Conservation (phyloP, 2,329 filamentous ascomycete species). For the Teratosphaeriaceae sp. region DNA sequence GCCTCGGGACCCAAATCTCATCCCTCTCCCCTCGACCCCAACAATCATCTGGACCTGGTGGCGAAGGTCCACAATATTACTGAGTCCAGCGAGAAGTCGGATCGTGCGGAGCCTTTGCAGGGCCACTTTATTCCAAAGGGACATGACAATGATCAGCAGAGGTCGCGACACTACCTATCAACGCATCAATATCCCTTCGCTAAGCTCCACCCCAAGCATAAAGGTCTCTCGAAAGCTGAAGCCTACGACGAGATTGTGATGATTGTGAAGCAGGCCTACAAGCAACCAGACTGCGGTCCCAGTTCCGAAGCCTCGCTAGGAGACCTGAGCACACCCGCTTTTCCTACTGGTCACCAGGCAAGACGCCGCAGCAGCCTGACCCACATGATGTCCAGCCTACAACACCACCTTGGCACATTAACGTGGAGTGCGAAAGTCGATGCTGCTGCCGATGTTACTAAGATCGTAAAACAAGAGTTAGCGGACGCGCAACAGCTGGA, state of each 20-base stretch:
- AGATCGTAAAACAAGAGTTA: not conserved
- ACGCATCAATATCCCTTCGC: not conserved
- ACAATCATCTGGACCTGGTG: not conserved
- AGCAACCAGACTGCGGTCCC: not conserved
- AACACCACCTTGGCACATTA: not conserved
- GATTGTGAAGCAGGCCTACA: not conserved
- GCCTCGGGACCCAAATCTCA: not conserved
- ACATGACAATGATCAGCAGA: not conserved
- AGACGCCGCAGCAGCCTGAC: not conserved
- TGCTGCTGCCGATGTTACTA: not conserved
- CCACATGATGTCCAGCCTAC: not conserved
- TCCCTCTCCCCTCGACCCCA: not conserved
- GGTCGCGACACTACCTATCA: not conserved
- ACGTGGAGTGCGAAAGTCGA: not conserved
- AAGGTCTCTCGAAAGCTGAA: conserved; percentile 1
- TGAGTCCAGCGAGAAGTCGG: not conserved
- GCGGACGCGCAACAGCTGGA: not conserved
- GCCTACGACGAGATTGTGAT: not conserved
- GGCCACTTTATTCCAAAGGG: not conserved
- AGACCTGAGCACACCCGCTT: not conserved
- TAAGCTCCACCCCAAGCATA: not conserved
- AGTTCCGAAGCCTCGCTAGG: not conserved
- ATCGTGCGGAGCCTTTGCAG: not conserved
- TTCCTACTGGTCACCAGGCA: not conserved
- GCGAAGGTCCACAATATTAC: too few species aligned